Evolutionary conservation across 1,139 yeast genomes (phyloP), one percentile per base, ranked within the genome.

Genomic region (Lodderomyces oxycetoniae): DNA sequence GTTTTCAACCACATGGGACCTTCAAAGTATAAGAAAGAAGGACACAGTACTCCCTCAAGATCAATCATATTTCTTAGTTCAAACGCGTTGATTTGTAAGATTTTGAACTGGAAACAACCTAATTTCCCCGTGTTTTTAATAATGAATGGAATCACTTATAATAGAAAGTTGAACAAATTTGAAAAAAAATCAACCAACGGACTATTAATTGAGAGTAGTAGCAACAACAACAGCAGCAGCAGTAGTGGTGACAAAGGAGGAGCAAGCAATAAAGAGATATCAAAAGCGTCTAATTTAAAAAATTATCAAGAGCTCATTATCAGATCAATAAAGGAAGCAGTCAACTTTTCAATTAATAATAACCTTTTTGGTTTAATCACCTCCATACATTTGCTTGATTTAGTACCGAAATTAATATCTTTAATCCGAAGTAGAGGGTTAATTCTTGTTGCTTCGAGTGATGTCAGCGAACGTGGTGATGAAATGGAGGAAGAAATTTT

Each of bases 101-200:
- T 87, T 32, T 66, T 91, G 47, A 91, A 91, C 57, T 91, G 98
- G 98, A 91, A 91, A 58, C 98, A 91, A 59, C 98, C 98, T 4
- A 91, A 89, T 57, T 91, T 84, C 59, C 96, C 98, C 0, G 97
- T 91, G 1, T 81, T 91, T 46, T 83, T 85, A 58, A 76, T 80
- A 34, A 77, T 89, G 75, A 81, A 77, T 48, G 86, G 87, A 9
- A 64, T 80, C 24, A 64, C 65, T 22, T 74, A 57, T 52, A 61
- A 64, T 42, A 45, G 43, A 38, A 30, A 45, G 2, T 41, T 49
- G 26, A 42, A 46, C 23, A 48, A 28, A 7, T 68, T 68, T 40
- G 73, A 67, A 43, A 57, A 63, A 4, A 50, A 70, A 38, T 60
- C 71, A 2, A 61, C 73, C 3, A 67, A 67, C 45, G 74, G 74